Evolutionary conservation across 129 eudicot species (phyloP).

Genomic region (Calendula officinalis): DNA sequence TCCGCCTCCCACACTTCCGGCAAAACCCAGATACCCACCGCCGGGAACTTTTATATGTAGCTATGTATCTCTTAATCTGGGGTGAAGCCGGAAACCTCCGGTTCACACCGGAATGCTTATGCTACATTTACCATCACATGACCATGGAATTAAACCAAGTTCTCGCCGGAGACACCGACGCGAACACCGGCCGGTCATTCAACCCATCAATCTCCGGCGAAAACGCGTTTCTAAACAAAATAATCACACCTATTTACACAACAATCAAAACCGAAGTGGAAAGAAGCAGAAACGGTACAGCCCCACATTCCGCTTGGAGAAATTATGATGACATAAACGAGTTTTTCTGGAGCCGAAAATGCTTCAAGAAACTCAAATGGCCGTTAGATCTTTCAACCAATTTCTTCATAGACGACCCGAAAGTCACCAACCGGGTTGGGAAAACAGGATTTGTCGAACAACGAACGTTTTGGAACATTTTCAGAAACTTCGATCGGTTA

Average conservation of each 20-base stretch:
- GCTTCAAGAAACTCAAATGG: conserved; percentile 73
- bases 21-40: conserved; percentile 53
- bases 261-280: conserved; percentile 58
- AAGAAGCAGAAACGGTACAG: conserved; percentile 71
- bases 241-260: conserved; percentile 58
- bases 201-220: conserved; percentile 52
- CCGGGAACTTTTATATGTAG: conserved; percentile 72
- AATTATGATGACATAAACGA: conserved; percentile 91
- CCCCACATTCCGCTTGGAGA: conserved; percentile 95
- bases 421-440: conserved; percentile 50
- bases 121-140: conserved; percentile 81
- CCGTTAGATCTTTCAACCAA: conserved; percentile 57
- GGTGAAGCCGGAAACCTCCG: conserved; percentile 89
- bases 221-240: conserved; percentile 52
- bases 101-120: conserved; percentile 77
- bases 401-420: conserved; percentile 38
- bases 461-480: conserved; percentile 86
- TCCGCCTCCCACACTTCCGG: conserved; percentile 47
- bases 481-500: conserved; percentile 80
- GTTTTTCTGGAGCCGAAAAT: conserved; percentile 83
- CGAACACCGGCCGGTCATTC: conserved; percentile 53
- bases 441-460: conserved; percentile 97
- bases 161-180: conserved; percentile 54
- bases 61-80: conserved; percentile 73
- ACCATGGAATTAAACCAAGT: conserved; percentile 65